Conservation (phyloP, 2,329 filamentous ascomycete species). For the Colletotrichum sojae region DNA sequence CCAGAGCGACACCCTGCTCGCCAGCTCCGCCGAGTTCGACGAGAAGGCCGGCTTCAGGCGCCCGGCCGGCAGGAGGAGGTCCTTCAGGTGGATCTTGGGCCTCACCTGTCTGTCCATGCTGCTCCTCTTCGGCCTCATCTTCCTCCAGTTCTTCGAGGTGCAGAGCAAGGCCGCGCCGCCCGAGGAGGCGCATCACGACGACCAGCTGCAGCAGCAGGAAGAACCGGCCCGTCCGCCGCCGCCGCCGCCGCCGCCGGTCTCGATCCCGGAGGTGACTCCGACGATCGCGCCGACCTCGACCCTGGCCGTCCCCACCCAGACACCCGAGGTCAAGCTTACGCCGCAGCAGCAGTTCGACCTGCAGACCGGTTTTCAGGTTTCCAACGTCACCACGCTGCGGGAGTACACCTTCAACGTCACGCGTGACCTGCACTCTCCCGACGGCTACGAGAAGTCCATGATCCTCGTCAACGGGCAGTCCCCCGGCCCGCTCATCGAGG, state of each 20-base stretch:
- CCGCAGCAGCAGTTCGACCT: constrained; percentile 32
- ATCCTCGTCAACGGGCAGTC: constrained; percentile 77
- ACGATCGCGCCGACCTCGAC: constrained; percentile 3
- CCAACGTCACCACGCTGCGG: constrained; percentile 51
- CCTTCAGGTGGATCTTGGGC: constrained; percentile 33
- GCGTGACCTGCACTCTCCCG: constrained; percentile 64
- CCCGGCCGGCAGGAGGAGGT: constrained; percentile 21
- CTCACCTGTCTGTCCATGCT: constrained; percentile 37
- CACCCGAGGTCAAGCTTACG: constrained; percentile 22
- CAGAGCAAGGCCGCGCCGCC: constrained; percentile 25
- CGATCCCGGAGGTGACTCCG: constrained; percentile 17
- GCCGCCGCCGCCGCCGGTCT: neutral
- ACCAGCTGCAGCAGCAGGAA: constrained; percentile 24
- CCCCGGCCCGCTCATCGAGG: constrained; percentile 75
- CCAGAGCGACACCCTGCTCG: constrained; percentile 24
- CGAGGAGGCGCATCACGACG: constrained; percentile 28
- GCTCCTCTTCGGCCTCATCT: constrained; percentile 34
- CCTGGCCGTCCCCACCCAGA: constrained; percentile 24
- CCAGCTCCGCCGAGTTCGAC: constrained; percentile 15
- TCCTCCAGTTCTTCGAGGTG: constrained; percentile 36
- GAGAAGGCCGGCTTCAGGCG: constrained; percentile 29
- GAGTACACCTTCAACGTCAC: constrained; percentile 69
- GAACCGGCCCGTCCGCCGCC: constrained; percentile 14
- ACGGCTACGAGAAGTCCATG: constrained; percentile 66
- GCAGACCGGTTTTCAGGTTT: constrained; percentile 25